A percentile compares a stretch with the other conserved stretches of the same genome.
Conservation (phyloP, 2,329 filamentous ascomycete genomes). For the Cladosporium sphaerospermum region DNA sequence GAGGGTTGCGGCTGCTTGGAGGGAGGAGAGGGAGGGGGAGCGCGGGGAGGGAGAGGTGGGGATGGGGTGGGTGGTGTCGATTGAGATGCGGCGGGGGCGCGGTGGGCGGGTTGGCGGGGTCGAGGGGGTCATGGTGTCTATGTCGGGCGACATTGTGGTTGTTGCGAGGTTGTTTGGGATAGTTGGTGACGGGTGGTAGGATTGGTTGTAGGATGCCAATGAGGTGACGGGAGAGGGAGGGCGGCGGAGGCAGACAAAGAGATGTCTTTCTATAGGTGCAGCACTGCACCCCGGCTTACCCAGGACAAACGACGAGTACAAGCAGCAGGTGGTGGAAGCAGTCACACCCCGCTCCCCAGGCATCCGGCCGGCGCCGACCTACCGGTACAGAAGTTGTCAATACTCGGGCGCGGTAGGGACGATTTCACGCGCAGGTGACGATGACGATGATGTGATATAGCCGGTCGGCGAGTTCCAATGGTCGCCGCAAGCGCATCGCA, state of each 20-base stretch:
- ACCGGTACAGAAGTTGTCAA: background rate
- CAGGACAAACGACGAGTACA: too few relatives aligned
- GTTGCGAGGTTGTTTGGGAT: background rate
- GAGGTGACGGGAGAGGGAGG: background rate
- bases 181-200: background rate
- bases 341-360: too few relatives aligned
- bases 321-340: too few relatives aligned
- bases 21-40: constrained; percentile 59
- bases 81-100: constrained; percentile 25
- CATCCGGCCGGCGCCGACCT: background rate
- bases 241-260: background rate
- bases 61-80: constrained; percentile 35
- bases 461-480: too few relatives aligned
- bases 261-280: background rate
- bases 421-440: too few relatives aligned
- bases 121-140: constrained; percentile 51
- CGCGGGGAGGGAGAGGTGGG: constrained; percentile 48
- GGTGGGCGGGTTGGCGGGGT: constrained; percentile 34
- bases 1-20: constrained; percentile 70
- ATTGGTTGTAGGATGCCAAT: background rate
- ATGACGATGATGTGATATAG: too few relatives aligned
- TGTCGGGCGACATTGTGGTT: constrained; percentile 47
- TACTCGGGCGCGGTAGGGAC: too few relatives aligned
- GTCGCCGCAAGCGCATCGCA: too few relatives aligned
- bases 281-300: too few relatives aligned